Evolutionary conservation across 768 basidiomycete genomes (phyloP), one percentile per base, ranked within the genome.

Genomic region (Multifurca ochricompacta): DNA sequence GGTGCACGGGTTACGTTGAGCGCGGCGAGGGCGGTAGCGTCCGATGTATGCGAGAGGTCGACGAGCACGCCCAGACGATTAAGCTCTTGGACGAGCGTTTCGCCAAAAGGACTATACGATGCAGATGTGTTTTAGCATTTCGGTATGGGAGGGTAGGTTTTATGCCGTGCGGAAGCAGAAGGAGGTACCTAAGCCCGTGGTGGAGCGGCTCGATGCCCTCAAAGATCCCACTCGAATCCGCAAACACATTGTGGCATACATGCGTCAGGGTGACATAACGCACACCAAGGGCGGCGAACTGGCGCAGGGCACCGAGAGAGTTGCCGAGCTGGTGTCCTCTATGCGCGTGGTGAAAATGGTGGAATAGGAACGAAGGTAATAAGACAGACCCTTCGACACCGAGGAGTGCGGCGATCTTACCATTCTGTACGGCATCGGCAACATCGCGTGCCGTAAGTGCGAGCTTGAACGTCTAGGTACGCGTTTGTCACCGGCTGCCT

Each of bases 241-340:
- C 90, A 63, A 91, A 91, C 10, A 81, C 85, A 64, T 95, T 95
- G 72, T 93, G 87, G 71, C 94, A 97, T 7, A 69, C 75, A 68
- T 97, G 94, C 0, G 95, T 95, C 32, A 98, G 73, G 23, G 95
- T 97, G 59, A 96, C 71, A 67, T 97, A 97, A 60, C 93, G 83
- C n/a, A 90, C 91, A 16, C 95, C 95, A 14, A 98, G 82, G 14
- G 74, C 75, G 62, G 89, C 77, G 66, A 87, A 92, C 63, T 84
- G 82, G 28, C 95, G 80, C 34, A 96, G 73, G 3, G 83, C 84
- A 34, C 79, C 79, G 48, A 99, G 77, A 0, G 93, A 96, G 67
- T 94, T 94, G 27, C 92, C 95, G 9, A 99, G 74, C 66, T 95
- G 92, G 67, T 98, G 95, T 0, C 74, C 91, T 18, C 91, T 94